Evolutionary conservation across 2,329 filamentous ascomycete species (phyloP), one percentile per base, ranked within the genome.

Genomic region (Paecilomyces sp.): DNA sequence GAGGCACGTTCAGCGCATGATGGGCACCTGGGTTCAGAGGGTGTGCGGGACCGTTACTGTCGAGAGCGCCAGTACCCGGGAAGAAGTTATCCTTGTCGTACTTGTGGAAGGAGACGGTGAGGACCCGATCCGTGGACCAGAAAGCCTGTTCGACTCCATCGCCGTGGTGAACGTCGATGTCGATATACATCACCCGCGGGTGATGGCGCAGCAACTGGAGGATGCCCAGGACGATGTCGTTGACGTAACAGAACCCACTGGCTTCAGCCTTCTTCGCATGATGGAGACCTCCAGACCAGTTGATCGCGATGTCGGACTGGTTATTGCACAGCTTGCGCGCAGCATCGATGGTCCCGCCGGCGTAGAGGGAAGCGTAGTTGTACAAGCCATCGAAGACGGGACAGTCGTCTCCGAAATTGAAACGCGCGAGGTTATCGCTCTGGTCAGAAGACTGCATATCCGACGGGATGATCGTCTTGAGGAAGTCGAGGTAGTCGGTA

Each of bases 201-300:
- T 92, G 86, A 69, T 88, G 84, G 31, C 90, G 88, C 15, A 97
- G 81, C 9, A 99, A 84, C 72, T 97, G 89, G 41, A 97, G 83
- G 67, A 97, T 94, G 36, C 90, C 91, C 54, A 99, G 84, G 60
- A 97, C 94, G 68, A 97, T 97, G 75, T 99, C 94, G 75, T 99
- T 99, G 78, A 97, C 92, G 78, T 99, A 99, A 79, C 94, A 99
- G 76, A 99, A 99, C 0, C 94, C 94, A 13, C 89, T 93, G 0
- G 94, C 93, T 76, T 96, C 92, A 57, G 88, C 86, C 72, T 93
- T 94, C 76, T 97, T 97, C 54, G 94, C 94, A 71, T 99, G 94
- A 75, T 99, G 94, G 31, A 99, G 83, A 11, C 94, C 94, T 36
- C 94, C 94, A 18, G 92, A 94, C 94, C 94, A 99, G 68, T 96